Base-by-base conservation (phyloP, 768 basidiomycete species). In the Lepiota venenata region DNA sequence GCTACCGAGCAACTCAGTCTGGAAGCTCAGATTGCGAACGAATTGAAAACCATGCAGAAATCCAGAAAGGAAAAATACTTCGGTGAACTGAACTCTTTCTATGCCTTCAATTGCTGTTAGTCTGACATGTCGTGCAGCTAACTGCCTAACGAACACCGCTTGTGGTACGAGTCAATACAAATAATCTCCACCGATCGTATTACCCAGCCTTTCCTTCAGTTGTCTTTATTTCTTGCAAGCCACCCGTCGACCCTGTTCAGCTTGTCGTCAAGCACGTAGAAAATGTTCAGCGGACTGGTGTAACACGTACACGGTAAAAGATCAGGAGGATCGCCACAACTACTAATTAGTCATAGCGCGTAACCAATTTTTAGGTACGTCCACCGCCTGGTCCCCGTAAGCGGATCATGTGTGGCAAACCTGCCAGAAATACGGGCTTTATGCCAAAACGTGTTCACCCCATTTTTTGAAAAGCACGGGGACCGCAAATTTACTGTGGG, bases 141-240 rank as follows among this genome's bases (percentile, higher is more conserved):
- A 84, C 63, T 90, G 86, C 58, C 82, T 83, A 62, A 91, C 89
- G 2, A 85, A 88, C 62, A 92, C 90, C 0, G 80, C 83, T 40
- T 93, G 91, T 53, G 83, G 91, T 92, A 65, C 36, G 78, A 58
- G 21, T 40, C 29, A 15, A 32, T 46, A 48, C 20, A 46, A 43
- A 11, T 27, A 0, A 32, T 50, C 38, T 50, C 46, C 46, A 27
- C 40, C 43, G 35, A 51, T 7, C 21, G 51, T 52, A 21, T 53
- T 41, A 46, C 50, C 35, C 44, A 16, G 8, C 40, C 36, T 61
- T 29, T 39, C 58, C 20, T 52, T 32, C 38, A 93, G 91, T 91
- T 12, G 70, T 90, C 22, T 91, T 91, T 66, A 86, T 93, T 42
- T 85, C 88, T 9, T 92, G 88, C 66, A 87, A 81, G 66, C 74